Conservation (phyloP, 805 yeast species). For the Osmozyma mogii region DNA sequence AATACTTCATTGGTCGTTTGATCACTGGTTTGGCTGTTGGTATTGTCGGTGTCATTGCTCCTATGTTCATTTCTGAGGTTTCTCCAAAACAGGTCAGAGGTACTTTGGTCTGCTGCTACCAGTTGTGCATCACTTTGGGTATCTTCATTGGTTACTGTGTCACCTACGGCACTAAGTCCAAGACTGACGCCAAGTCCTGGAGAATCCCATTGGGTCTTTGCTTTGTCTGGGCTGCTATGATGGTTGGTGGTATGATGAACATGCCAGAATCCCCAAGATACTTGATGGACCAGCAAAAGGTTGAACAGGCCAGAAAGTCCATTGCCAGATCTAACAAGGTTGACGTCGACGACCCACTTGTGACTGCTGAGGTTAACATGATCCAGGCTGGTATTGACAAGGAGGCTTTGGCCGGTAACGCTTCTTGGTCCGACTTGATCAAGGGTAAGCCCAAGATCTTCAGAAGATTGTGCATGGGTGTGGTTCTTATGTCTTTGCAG, state of each 20-base stretch:
- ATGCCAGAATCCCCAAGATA: no score
- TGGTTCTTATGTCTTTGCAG: constrained; percentile 23
- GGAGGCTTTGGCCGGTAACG: background rate
- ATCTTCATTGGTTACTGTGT: background rate
- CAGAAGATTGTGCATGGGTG: background rate
- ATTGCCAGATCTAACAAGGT: background rate
- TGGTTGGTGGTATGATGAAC: background rate
- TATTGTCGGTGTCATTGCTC: background rate
- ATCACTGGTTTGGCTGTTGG: no score
- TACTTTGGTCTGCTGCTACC: background rate
- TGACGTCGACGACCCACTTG: background rate
- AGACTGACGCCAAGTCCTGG: background rate
- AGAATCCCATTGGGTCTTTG: no score
- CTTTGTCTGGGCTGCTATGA: background rate
- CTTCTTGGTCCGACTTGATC: background rate
- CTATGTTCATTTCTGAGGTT: background rate
- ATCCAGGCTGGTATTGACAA: no score
- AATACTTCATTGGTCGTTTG: constrained; percentile 15
- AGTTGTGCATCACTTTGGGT: background rate
- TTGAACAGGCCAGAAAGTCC: background rate
- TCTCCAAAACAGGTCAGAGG: background rate
- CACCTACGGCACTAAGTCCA: background rate
- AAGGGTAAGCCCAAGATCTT: background rate
- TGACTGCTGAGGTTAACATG: background rate
- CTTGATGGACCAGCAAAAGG: background rate